These are phyloP conservation scores for Calvatia gigantea DNA, from an alignment of 768 basidiomycete species.

Conservation along the genomic window DNA sequence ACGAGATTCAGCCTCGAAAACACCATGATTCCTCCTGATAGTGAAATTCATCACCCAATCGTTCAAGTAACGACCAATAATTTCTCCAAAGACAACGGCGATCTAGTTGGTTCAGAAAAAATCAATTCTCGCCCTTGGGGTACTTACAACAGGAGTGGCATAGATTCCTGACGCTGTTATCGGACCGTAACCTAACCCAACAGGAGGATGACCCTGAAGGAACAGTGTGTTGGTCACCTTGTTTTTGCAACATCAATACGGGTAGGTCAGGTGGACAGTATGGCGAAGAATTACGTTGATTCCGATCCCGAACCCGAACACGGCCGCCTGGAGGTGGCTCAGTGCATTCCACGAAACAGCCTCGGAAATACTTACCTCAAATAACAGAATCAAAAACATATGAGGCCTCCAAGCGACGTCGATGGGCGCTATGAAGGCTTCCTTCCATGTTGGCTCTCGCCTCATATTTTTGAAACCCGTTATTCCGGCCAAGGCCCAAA, in stretches of 20 bases:
- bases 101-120: constrained; percentile 28
- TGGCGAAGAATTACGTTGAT: constrained; percentile 41
- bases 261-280: neutral
- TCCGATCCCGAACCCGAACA: constrained; percentile 66
- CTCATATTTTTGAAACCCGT: constrained; percentile 55
- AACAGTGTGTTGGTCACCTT: constrained; percentile 68
- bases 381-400: constrained; percentile 48
- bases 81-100: constrained; percentile 49
- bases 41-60: constrained; percentile 46
- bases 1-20: constrained; percentile 59
- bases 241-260: neutral
- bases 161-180: constrained; percentile 51
- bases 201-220: constrained; percentile 48
- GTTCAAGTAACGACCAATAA: constrained; percentile 49
- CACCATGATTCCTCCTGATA: constrained; percentile 48
- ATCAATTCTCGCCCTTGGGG: neutral
- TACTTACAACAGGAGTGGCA: constrained; percentile 50
- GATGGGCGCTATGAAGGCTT: constrained; percentile 41
- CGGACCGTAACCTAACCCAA: constrained; percentile 51
- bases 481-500: constrained; percentile 61
- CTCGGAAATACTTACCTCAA: constrained; percentile 37
- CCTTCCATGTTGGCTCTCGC: constrained; percentile 51
- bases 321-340: constrained; percentile 33
- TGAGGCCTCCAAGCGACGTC: constrained; percentile 65
- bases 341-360: neutral